These are phyloP conservation scores for Quercus alba DNA, from an alignment of 306 rosid genomes.

Conservation along the genomic window DNA sequence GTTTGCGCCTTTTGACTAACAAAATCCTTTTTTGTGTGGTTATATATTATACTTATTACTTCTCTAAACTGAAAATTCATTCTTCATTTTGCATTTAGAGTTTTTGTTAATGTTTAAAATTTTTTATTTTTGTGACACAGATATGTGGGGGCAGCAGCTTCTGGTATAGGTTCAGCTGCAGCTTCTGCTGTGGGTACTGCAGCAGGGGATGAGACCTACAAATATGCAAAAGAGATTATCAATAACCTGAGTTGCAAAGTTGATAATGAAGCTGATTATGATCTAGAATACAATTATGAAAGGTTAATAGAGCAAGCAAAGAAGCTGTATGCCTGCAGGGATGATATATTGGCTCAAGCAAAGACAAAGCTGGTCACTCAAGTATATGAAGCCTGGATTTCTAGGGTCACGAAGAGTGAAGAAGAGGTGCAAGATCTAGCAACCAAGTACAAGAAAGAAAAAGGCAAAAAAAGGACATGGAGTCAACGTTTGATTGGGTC, in stretches of 20 bases:
- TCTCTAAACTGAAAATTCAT: background rate
- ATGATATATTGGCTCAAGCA: background rate
- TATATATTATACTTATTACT: no score
- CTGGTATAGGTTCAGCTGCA: background rate
- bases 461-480: background rate
- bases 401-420: background rate
- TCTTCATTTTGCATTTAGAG: background rate
- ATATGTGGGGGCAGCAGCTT: background rate
- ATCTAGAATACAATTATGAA: background rate
- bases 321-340: background rate
- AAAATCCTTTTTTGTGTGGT: background rate
- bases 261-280: background rate
- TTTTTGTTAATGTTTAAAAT: background rate
- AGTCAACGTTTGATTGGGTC: rapidly evolving
- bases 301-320: background rate
- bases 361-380: no score
- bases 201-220: background rate
- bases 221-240: background rate
- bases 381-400: background rate
- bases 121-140: background rate
- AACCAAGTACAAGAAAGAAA: background rate
- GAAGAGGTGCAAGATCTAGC: background rate
- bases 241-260: background rate
- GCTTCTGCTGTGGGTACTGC: no score
- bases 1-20: background rate